phyloP scores from a whole-genome alignment of 176 grass and related monocot species.

The Neostapfia colusana region DNA sequence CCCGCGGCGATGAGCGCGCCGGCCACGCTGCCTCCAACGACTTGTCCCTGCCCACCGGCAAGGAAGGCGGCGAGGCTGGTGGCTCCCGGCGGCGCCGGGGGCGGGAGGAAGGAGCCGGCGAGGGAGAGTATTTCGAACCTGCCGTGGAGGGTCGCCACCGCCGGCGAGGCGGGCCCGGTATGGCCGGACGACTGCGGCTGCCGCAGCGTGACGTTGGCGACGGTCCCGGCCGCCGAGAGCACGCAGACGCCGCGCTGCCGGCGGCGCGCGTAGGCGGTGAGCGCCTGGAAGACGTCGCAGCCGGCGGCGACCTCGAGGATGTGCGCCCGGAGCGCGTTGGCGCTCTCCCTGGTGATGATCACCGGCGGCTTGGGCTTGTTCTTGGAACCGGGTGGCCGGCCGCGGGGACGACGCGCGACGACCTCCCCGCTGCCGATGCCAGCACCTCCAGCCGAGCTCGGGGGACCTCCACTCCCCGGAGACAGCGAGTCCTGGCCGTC shows the following conservation, averaged over 20 bases:
- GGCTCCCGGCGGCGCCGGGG: constrained; percentile 86
- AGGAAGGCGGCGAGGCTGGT: constrained; percentile 90
- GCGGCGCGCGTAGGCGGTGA: constrained; percentile 75
- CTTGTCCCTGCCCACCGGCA: constrained; percentile 73
- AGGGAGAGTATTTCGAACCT: constrained; percentile 98
- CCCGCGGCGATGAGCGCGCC: constrained; percentile 76
- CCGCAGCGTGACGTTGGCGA: constrained; percentile 82
- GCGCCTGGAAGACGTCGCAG: constrained; percentile 87
- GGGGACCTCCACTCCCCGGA: background rate
- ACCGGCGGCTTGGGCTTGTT: constrained; percentile 98
- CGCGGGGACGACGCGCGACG: constrained; percentile 64
- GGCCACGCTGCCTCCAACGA: constrained; percentile 78
- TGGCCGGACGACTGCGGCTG: constrained; percentile 55
- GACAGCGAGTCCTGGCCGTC: constrained; percentile 40
- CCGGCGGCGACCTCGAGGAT: constrained; percentile 88
- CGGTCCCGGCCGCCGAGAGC: constrained; percentile 75
- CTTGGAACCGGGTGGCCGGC: constrained; percentile 84
- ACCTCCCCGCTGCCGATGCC: constrained; percentile 45
- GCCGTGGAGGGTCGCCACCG: constrained; percentile 70
- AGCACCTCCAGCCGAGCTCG: constrained; percentile 19
- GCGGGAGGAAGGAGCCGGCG: constrained; percentile 90
- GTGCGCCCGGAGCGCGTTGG: constrained; percentile 83
- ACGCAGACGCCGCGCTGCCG: constrained; percentile 92
- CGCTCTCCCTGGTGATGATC: constrained; percentile 95
- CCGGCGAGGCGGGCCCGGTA: constrained; percentile 37